phyloP scores from a whole-genome alignment of 2,329 filamentous ascomycete species.

The Cadophora sp. region DNA sequence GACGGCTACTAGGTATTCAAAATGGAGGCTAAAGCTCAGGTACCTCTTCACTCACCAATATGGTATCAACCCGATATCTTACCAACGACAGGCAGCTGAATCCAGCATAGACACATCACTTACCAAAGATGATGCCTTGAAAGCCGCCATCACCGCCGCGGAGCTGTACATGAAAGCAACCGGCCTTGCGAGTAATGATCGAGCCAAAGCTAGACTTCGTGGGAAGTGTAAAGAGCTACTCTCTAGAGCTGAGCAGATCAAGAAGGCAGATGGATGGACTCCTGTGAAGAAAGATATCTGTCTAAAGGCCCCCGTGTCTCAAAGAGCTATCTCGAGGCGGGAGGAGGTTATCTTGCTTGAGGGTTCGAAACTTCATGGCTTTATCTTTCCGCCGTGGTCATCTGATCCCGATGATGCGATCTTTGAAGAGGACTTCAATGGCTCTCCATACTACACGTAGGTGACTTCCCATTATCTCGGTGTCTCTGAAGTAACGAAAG shows the following conservation, averaged over 20 bases:
- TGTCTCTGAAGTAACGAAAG: slow-evolving; percentile 36
- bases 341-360: slow-evolving; percentile 81
- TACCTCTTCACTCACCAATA: slow-evolving; percentile 32
- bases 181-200: slow-evolving; percentile 62
- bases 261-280: slow-evolving; percentile 49
- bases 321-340: slow-evolving; percentile 66
- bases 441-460: slow-evolving; percentile 65
- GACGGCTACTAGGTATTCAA: not conserved
- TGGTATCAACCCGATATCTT: slow-evolving; percentile 21
- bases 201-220: slow-evolving; percentile 71
- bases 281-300: slow-evolving; percentile 36
- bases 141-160: slow-evolving; percentile 76
- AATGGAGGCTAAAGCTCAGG: slow-evolving; percentile 57
- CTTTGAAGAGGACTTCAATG: slow-evolving; percentile 62
- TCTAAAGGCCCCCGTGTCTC: slow-evolving; percentile 52
- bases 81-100: slow-evolving; percentile 58
- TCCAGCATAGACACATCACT: slow-evolving; percentile 55
- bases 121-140: slow-evolving; percentile 70
- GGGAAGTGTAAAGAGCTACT: slow-evolving; percentile 74
- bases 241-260: slow-evolving; percentile 77
- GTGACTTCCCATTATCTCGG: slow-evolving; percentile 41
- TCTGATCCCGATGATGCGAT: slow-evolving; percentile 62
- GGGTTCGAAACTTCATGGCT: slow-evolving; percentile 81
- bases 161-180: slow-evolving; percentile 84
- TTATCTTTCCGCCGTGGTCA: slow-evolving; percentile 87